phyloP scores from a whole-genome alignment of 2,329 filamentous ascomycete genomes.

The Diaporthe aspalathi region DNA sequence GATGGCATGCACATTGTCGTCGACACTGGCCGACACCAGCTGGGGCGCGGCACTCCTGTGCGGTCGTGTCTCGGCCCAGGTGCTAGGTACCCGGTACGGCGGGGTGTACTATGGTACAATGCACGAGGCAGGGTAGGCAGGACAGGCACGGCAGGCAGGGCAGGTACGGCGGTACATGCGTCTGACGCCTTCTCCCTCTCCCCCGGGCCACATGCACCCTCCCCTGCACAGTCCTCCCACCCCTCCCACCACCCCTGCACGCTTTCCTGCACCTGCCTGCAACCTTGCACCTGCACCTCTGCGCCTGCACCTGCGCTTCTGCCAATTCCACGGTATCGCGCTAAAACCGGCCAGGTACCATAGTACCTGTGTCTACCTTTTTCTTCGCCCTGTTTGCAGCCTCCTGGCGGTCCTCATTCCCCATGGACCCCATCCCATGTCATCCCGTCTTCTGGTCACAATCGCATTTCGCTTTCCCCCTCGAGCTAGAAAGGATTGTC shows the following conservation, averaged over 20 bases:
- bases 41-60: background rate
- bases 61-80: slow-evolving; percentile 16
- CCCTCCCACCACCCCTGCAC: slow-evolving; percentile 5
- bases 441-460: slow-evolving; percentile 37
- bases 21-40: no score
- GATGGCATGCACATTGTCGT: no score
- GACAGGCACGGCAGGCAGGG: no score
- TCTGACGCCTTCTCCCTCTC: slow-evolving; percentile 26
- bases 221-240: background rate
- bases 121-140: slow-evolving; percentile 23
- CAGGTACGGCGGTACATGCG: slow-evolving; percentile 23
- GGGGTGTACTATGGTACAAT: slow-evolving; percentile 27
- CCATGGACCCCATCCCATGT: slow-evolving; percentile 35
- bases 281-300: slow-evolving; percentile 21
- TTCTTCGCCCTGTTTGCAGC: slow-evolving; percentile 18
- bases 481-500: slow-evolving; percentile 33
- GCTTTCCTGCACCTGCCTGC: slow-evolving; percentile 5
- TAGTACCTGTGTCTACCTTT: slow-evolving; percentile 31
- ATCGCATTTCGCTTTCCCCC: slow-evolving; percentile 33
- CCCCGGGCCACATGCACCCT: slow-evolving; percentile 29
- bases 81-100: slow-evolving; percentile 23
- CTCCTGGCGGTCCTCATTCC: slow-evolving; percentile 37
- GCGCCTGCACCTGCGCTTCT: slow-evolving; percentile 21
- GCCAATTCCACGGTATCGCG: slow-evolving; percentile 31
- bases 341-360: slow-evolving; percentile 34